Evolutionary conservation across 345 rosid genomes (phyloP).

Genomic region (Odontarrhena argentea): DNA sequence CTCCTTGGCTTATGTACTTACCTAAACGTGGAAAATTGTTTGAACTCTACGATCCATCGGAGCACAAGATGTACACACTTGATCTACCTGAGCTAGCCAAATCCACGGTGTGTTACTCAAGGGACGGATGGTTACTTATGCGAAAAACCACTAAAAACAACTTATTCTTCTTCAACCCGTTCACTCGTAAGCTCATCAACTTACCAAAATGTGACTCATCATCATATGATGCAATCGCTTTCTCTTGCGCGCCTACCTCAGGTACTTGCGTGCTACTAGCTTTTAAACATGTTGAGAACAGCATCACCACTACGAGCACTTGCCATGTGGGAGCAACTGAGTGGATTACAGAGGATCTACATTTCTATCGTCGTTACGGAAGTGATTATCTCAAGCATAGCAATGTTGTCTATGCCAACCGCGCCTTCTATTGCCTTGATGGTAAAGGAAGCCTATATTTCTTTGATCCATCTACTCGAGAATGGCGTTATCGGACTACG

Average conservation of each 20-base stretch:
- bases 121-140: constrained; percentile 72
- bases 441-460: background rate
- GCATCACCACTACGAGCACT: constrained; percentile 55
- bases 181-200: constrained; percentile 50
- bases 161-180: constrained; percentile 68
- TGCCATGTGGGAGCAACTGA: constrained; percentile 51
- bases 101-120: constrained; percentile 62
- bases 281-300: constrained; percentile 45
- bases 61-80: constrained; percentile 52
- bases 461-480: constrained; percentile 12
- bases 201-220: constrained; percentile 59
- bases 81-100: constrained; percentile 63
- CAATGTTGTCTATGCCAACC: constrained; percentile 21
- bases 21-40: constrained; percentile 57
- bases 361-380: background rate
- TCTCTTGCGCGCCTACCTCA: constrained; percentile 67
- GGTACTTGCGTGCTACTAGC: constrained; percentile 54
- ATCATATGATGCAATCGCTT: constrained; percentile 62
- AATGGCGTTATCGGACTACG: background rate
- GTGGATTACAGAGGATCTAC: constrained; percentile 50
- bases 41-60: constrained; percentile 65
- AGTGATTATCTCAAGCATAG: background rate
- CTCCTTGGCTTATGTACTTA: constrained; percentile 80
- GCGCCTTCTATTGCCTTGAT: constrained; percentile 22
- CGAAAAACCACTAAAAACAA: constrained; percentile 48